Percentiles rank a stretch among this genome's conserved stretches.
Evolutionary conservation across 441 rosid genomes (phyloP).

Genomic region (Dalechampia spathulata): DNA sequence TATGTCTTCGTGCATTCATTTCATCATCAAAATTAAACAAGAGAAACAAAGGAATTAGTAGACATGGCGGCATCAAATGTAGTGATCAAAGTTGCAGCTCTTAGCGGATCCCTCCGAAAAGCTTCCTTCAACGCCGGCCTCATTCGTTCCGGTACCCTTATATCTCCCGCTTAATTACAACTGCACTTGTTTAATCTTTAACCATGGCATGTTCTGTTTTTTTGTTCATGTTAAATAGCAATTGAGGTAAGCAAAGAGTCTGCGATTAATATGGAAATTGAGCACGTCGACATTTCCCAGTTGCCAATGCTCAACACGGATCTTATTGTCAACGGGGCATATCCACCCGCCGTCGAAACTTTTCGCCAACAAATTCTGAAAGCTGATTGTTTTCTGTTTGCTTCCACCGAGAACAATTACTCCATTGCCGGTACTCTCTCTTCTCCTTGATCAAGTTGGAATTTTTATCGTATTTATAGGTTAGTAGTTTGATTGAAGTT

Average conservation of each 20-base stretch:
- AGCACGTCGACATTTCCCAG: slow-evolving; percentile 26
- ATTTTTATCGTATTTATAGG: too few relatives aligned
- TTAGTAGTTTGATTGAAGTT: too few relatives aligned
- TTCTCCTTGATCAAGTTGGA: too few relatives aligned
- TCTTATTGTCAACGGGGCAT: slow-evolving; percentile 36
- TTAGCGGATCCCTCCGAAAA: slow-evolving; percentile 40
- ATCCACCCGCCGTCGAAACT: slow-evolving; percentile 32
- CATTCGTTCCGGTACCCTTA: slow-evolving; percentile 28
- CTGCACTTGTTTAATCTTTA: too few relatives aligned
- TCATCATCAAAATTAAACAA: too few relatives aligned
- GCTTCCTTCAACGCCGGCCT: slow-evolving; percentile 37
- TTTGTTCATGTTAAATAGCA: slow-evolving; percentile 7
- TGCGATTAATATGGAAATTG: slow-evolving; percentile 24
- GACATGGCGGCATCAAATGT: slow-evolving; percentile 13
- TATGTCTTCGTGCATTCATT: too few relatives aligned
- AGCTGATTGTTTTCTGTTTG: slow-evolving; percentile 39
- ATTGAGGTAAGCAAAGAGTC: slow-evolving; percentile 23
- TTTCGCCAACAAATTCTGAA: slow-evolving; percentile 29
- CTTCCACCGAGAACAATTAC: slow-evolving; percentile 47
- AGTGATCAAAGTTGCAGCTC: slow-evolving; percentile 27
- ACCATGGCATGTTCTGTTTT: background rate
- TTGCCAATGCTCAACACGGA: slow-evolving; percentile 40
- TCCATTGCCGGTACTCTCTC: slow-evolving; percentile 31
- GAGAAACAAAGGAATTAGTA: too few relatives aligned
- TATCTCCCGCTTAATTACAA: background rate